Base-by-base conservation (phyloP, 208 protist species). In the Trypanosoma grayi region DNA sequence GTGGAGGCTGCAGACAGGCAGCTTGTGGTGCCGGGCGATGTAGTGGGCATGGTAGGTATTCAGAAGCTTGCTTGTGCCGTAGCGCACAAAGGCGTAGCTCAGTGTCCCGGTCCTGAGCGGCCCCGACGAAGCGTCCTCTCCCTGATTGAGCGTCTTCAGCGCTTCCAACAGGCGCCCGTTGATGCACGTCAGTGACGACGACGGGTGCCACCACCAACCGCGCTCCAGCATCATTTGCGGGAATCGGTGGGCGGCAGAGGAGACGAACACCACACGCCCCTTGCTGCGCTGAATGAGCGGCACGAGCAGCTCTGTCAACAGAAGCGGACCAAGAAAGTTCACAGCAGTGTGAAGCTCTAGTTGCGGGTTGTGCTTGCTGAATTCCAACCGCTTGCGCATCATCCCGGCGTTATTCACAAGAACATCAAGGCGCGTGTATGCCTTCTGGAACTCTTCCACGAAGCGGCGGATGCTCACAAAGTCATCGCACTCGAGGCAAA, bases 331-430 rank as follows among this genome's bases (percentile, higher is more conserved):
- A 20, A 92, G 73, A 43, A 93, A 91, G 54, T 95, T 95, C 20
- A 85, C 83, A n/a, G 89, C 89, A 0, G 79, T 91, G 75, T 92
- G 83, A 14, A 79, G 53, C 77, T 92, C 88, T 22, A 94, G 44
- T 10, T 75, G 31, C 4, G 79, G 65, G 36, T 85, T 68, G 31
- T 73, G 66, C 0, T n/a, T 10, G 5, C 81, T 90, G 45, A 85
- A 92, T 9, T n/a, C 13, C n/a, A 93, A 46, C 10, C 41, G 50
- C 4, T 48, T 69, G 6, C 66, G 66, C 83, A 95, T 93, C 45
- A 76, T 77, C n/a, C 89, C 89, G 1, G 89, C 89, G 65, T 95
- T 95, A 64, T 92, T 93, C 44, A 95, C 85, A 20, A 95, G 70
- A 27, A 95, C 68, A 66, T 91, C 70, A n/a, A 95, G 58, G 48